A percentile compares a stretch with the other conserved stretches of the same genome.
phyloP scores from a whole-genome alignment of 805 yeast genomes.

The Komagataella pastoris region DNA sequence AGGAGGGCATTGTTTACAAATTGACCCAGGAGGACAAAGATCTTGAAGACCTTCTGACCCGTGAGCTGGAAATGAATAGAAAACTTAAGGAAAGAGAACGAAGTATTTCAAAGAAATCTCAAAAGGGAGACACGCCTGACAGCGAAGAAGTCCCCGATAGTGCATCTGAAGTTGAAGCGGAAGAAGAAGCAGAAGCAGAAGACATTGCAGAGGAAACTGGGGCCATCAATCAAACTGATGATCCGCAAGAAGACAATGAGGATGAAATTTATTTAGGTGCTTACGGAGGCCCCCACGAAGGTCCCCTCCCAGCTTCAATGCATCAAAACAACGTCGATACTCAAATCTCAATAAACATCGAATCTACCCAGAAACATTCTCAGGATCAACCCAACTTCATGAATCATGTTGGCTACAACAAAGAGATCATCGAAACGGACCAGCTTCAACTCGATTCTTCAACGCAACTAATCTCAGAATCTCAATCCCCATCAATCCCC shows the following conservation, averaged over 20 bases:
- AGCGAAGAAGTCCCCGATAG: constrained; percentile 12
- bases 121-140: constrained; percentile 8
- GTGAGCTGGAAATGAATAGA: constrained; percentile 9
- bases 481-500: not conserved
- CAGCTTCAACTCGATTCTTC: not conserved
- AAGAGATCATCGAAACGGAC: not conserved
- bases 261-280: constrained; percentile 4
- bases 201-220: constrained; percentile 5
- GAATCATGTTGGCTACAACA: constrained; percentile 10
- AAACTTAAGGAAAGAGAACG: constrained; percentile 4
- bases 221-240: constrained; percentile 3
- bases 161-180: constrained; percentile 9
- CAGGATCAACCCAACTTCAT: constrained; percentile 8
- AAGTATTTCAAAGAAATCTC: constrained; percentile 6
- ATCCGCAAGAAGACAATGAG: constrained; percentile 13
- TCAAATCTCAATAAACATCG: not conserved
- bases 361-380: constrained; percentile 2
- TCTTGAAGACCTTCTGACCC: constrained; percentile 10
- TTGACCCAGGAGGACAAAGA: constrained; percentile 4
- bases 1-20: not conserved
- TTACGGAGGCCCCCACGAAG: constrained; percentile 2
- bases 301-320: not conserved
- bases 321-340: not conserved
- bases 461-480: not conserved
- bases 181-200: constrained; percentile 8